Evolutionary conservation across 2,329 filamentous ascomycete species (phyloP), one percentile per base, ranked within the genome.

Genomic region (Alternaria metachromatica): DNA sequence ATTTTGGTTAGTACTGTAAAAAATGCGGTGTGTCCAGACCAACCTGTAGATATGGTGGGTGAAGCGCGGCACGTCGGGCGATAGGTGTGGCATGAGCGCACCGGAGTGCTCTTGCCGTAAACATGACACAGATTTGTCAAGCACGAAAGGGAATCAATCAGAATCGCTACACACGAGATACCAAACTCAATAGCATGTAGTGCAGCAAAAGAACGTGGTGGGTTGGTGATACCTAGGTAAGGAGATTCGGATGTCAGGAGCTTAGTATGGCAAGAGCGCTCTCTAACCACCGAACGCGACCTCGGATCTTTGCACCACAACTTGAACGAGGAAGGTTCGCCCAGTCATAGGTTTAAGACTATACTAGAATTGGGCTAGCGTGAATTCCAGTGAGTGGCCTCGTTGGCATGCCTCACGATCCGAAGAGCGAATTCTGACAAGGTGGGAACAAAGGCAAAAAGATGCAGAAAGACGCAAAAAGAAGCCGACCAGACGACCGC

Each of bases 391-490:
- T 41, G 37, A 5, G 4, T 10, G 33, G 4, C 33, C 15, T 10
- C 15, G 5, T 3, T 11, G 37, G 37, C 37, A 41, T 41, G n/a
- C 37, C n/a, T 41, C 1, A 3, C 9, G 15, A 18, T 41, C n/a
- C 37, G 37, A 41, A 21, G 6, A 33, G 26, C 48, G 13, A 33
- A 30, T 41, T 41, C 37, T 41, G 15, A 18, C 15, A 41, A 41
- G 8, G n/a, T 6, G 37, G 5, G 9, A 7, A 15, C 1, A 8
- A n/a, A n/a, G 20, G 49, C 49, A 53, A 37, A 53, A 37, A 26
- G 20, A 23, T 4, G 33, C 21, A 46, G 37, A 56, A 43, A 30
- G 37, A 55, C 11, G 59, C 55, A 65, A 68, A 70, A 69, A 66
- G 48, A 54, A 18, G 33, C 33, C 15, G 33, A 10, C 15, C 5